Evolutionary conservation across 2,329 filamentous ascomycete genomes (phyloP).

Genomic region (Aspergillus awamori): DNA sequence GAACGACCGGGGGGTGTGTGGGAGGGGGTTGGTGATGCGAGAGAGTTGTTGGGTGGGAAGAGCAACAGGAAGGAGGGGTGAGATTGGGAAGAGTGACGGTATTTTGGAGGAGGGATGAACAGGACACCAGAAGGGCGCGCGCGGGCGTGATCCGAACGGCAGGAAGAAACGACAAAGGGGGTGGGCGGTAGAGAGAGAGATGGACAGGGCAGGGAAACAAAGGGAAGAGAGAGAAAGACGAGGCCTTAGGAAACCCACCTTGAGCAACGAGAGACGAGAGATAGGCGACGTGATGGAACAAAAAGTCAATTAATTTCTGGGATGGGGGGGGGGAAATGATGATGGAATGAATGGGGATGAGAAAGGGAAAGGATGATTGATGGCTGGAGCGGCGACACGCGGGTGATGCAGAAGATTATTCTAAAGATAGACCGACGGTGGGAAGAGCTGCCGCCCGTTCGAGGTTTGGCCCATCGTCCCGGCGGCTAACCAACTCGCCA

Average conservation of each 20-base stretch:
- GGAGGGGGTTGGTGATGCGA: neutral
- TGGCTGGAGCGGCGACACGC: conserved; percentile 26
- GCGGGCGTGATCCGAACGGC: neutral
- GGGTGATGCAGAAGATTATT: conserved; percentile 37
- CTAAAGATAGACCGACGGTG: conserved; percentile 34
- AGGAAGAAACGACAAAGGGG: neutral
- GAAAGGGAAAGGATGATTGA: conserved; percentile 23
- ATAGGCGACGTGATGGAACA: conserved; percentile 12
- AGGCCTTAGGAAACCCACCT: conserved; percentile 20
- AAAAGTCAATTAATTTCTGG: conserved; percentile 4
- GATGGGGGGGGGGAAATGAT: neutral
- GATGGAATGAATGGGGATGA: conserved; percentile 17
- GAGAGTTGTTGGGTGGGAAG: conserved; percentile 1
- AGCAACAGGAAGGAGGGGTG: conserved; percentile 12
- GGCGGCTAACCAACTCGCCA: conserved; percentile 9
- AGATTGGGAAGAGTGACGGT: conserved; percentile 12
- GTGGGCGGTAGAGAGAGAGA: neutral
- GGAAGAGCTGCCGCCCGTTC: conserved; percentile 3
- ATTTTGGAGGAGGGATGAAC: conserved; percentile 14
- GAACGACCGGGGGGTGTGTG: conserved; percentile 5
- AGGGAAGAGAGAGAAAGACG: conserved; percentile 4
- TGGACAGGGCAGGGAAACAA: conserved; percentile 6
- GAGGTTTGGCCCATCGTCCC: neutral
- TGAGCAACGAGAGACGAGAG: conserved; percentile 12
- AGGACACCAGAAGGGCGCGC: neutral